A percentile compares a stretch with the other conserved stretches of the same genome.
These are phyloP conservation scores for Phytophthora boehmeriae DNA, from an alignment of 352 stramenopile genomes.

Conservation along the genomic window DNA sequence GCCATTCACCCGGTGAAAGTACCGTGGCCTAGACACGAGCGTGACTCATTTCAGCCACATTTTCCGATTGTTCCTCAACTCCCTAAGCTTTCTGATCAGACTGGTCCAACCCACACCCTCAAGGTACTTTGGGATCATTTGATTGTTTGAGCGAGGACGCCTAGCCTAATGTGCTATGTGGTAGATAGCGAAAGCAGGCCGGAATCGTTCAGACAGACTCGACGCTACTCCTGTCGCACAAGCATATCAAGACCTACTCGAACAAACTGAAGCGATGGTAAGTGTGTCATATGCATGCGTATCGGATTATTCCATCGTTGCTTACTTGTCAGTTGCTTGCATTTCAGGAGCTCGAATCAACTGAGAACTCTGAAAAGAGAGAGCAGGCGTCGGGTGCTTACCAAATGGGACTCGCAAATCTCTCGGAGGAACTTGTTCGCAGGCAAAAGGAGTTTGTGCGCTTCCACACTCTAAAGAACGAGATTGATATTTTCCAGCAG, in stretches of 20 bases:
- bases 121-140: constrained; percentile 14
- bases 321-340: background rate
- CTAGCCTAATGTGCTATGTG: background rate
- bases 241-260: constrained; percentile 59
- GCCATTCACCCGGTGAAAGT: constrained; percentile 32
- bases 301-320: background rate
- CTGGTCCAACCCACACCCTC: constrained; percentile 11
- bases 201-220: constrained; percentile 19
- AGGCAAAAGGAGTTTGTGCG: constrained; percentile 63
- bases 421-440: constrained; percentile 57
- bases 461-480: constrained; percentile 75
- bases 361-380: constrained; percentile 36
- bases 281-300: background rate
- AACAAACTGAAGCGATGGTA: constrained; percentile 59
- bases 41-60: constrained; percentile 1
- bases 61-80: constrained; percentile 12
- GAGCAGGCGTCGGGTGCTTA: constrained; percentile 49
- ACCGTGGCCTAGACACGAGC: constrained; percentile 8
- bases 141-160: background rate
- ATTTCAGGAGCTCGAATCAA: constrained; percentile 32
- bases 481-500: constrained; percentile 84
- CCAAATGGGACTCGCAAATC: constrained; percentile 58
- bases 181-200: constrained; percentile 26
- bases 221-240: constrained; percentile 48
- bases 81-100: background rate